A percentile compares a stretch with the other conserved stretches of the same genome.
These are phyloP conservation scores for Paratinospora sagittata DNA, from an alignment of 164 flowering plant species.

Conservation along the genomic window DNA sequence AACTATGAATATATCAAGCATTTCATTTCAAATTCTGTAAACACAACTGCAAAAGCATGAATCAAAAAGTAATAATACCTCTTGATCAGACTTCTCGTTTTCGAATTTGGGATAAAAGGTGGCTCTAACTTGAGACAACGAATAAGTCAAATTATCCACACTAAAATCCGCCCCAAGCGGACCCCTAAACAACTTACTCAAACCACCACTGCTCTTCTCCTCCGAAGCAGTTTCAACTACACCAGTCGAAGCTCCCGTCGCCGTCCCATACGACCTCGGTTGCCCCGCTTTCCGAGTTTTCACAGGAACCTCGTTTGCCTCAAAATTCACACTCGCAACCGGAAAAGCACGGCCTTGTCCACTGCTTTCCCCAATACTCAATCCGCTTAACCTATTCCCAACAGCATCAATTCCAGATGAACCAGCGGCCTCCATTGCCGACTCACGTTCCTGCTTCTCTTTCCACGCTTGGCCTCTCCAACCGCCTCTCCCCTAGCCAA, in stretches of 20 bases:
- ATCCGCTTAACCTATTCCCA: constrained; percentile 22
- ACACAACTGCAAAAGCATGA: background rate
- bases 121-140: constrained; percentile 75
- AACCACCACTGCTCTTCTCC: constrained; percentile 20
- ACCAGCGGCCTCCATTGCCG: constrained; percentile 10
- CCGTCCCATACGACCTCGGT: constrained; percentile 57
- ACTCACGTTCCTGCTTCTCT: constrained; percentile 27
- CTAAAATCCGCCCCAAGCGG: constrained; percentile 47
- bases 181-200: constrained; percentile 40
- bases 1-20: background rate
- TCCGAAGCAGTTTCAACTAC: constrained; percentile 22
- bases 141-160: constrained; percentile 58
- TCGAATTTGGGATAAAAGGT: constrained; percentile 97
- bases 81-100: constrained; percentile 95
- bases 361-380: constrained; percentile 27
- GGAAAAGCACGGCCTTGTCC: constrained; percentile 18
- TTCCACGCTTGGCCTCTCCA: constrained; percentile 32
- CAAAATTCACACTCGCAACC: constrained; percentile 24
- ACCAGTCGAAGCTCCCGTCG: constrained; percentile 27
- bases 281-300: constrained; percentile 33
- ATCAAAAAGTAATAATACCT: constrained; percentile 45
- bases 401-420: constrained; percentile 27
- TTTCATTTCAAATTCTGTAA: background rate
- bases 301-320: constrained; percentile 23
- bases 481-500: constrained; percentile 5